phyloP scores from a whole-genome alignment of 176 grass and related monocot genomes.

The Carex kokanica region DNA sequence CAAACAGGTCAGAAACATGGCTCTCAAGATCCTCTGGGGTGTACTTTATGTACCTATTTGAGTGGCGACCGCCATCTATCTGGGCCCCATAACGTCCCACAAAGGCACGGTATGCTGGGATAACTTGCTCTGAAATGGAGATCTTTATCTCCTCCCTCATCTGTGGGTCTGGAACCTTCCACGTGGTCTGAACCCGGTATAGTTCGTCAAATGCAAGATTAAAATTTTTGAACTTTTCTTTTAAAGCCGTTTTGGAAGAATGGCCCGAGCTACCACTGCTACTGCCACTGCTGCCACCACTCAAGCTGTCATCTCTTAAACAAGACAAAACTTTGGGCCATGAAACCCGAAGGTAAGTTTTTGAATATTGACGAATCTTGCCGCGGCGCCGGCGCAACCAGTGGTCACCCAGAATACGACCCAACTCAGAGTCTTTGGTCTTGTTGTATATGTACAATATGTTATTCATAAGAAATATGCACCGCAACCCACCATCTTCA shows the following conservation, averaged over 20 bases:
- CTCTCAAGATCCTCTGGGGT: conserved; percentile 84
- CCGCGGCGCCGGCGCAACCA: conserved; percentile 70
- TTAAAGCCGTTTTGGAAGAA: conserved; percentile 64
- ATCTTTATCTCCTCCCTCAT: conserved; percentile 92
- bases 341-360: conserved; percentile 76
- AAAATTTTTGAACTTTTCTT: conserved; percentile 91
- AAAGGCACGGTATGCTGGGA: conserved; percentile 92
- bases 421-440: conserved; percentile 84
- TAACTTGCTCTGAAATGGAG: conserved; percentile 89
- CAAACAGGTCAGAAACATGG: conserved; percentile 72
- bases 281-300: conserved; percentile 28
- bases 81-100: conserved; percentile 73
- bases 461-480: conserved; percentile 98
- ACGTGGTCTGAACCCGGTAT: conserved; percentile 74
- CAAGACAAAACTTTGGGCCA: conserved; percentile 87
- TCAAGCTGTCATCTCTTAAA: conserved; percentile 71
- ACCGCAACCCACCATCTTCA: conserved; percentile 69
- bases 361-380: conserved; percentile 77
- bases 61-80: conserved; percentile 65
- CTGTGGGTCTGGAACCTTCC: conserved; percentile 89
- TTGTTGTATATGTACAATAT: conserved; percentile 81
- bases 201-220: conserved; percentile 87
- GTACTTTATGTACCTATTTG: conserved; percentile 76
- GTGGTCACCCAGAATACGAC: conserved; percentile 78
- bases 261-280: conserved; percentile 58